A percentile compares a stretch with the other conserved stretches of the same genome.
Conservation (phyloP, 139 green algal species). For the Eudorina sp. region DNA sequence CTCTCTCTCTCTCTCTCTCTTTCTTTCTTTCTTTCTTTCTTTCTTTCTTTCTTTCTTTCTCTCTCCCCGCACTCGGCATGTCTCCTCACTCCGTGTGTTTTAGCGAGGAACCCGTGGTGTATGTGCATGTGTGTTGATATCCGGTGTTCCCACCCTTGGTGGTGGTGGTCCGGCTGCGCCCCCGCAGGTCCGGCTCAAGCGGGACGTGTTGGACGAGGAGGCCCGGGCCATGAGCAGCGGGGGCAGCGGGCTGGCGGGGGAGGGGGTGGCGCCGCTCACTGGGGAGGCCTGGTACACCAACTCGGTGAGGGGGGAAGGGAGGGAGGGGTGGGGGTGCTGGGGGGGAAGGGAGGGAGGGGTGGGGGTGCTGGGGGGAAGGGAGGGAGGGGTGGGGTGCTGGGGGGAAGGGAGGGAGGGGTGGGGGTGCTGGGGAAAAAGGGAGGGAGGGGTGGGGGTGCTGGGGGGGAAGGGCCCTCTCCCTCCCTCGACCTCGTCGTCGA, state of each 20-base stretch:
- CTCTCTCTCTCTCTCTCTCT: too few relatives aligned
- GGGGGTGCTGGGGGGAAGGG: neutral
- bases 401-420: neutral
- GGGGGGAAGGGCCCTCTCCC: neutral
- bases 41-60: too few relatives aligned
- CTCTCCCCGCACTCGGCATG: too few relatives aligned
- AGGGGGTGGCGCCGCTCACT: conserved; percentile 9
- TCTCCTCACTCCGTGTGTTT: too few relatives aligned
- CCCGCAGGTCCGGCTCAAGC: conserved; percentile 82
- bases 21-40: too few relatives aligned
- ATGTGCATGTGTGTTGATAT: too few relatives aligned
- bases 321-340: conserved; percentile 77
- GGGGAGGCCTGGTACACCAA: conserved; percentile 56
- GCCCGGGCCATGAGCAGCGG: conserved; percentile 36
- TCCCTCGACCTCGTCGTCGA: neutral
- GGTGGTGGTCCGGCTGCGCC: neutral
- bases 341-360: conserved; percentile 41
- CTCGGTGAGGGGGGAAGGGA: conserved; percentile 23
- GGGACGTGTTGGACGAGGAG: conserved; percentile 86
- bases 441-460: neutral
- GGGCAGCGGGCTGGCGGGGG: conserved; percentile 20
- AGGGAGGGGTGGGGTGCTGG: neutral
- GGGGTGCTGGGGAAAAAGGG: neutral
- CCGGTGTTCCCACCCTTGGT: too few relatives aligned
- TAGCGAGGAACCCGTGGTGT: too few relatives aligned